phyloP scores from a whole-genome alignment of 257 asterid genomes.

The Mentha longifolia region DNA sequence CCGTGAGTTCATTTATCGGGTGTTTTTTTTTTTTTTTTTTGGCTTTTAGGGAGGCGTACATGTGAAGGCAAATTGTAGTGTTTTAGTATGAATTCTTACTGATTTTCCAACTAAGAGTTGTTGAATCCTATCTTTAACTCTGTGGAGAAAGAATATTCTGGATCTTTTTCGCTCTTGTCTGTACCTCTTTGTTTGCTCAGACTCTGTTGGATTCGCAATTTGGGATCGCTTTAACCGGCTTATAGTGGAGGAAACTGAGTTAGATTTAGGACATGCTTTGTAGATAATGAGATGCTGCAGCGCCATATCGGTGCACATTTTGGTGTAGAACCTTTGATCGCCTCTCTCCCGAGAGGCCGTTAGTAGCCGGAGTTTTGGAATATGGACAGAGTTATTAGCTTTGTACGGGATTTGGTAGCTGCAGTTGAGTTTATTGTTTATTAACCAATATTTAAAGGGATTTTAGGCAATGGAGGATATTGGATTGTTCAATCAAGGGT shows the following conservation, averaged over 20 bases:
- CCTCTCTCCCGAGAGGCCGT: slow-evolving; percentile 34
- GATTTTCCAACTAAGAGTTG: slow-evolving; percentile 29
- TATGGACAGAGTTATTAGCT: slow-evolving; percentile 27
- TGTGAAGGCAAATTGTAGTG: slow-evolving; percentile 51
- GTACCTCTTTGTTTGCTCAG: slow-evolving; percentile 36
- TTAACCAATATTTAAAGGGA: slow-evolving; percentile 27
- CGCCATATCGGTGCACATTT: slow-evolving; percentile 30
- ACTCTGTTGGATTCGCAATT: slow-evolving; percentile 39
- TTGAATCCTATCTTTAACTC: slow-evolving; percentile 36
- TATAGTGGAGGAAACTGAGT: slow-evolving; percentile 28
- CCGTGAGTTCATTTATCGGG: slow-evolving; percentile 59
- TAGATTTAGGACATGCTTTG: slow-evolving; percentile 36
- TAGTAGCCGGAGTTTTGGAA: slow-evolving; percentile 31
- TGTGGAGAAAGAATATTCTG: slow-evolving; percentile 58
- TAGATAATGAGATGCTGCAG: slow-evolving; percentile 38
- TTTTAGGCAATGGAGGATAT: slow-evolving; percentile 87
- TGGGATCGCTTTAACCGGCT: slow-evolving; percentile 36
- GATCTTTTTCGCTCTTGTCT: slow-evolving; percentile 52
- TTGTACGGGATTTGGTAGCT: slow-evolving; percentile 24
- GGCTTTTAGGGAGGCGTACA: slow-evolving; percentile 60
- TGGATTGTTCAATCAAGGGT: slow-evolving; percentile 86
- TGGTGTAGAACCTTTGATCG: slow-evolving; percentile 37
- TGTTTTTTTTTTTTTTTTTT: too few species aligned
- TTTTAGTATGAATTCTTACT: slow-evolving; percentile 32
- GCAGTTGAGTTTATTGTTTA: slow-evolving; percentile 35